These are phyloP conservation scores for Closterium sp. DNA, from an alignment of 139 green algal species.

Conservation along the genomic window DNA sequence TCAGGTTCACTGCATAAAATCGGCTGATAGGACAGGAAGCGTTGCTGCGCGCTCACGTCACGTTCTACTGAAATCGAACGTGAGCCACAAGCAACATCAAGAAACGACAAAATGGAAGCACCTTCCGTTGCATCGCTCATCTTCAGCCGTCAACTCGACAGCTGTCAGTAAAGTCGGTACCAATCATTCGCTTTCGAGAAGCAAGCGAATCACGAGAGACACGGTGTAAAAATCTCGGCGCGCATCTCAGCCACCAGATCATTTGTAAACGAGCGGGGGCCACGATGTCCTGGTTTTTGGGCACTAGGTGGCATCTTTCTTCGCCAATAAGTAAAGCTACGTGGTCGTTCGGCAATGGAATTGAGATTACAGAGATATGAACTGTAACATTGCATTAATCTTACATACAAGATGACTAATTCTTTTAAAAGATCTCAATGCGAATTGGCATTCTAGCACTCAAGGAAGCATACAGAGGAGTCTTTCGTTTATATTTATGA, in stretches of 20 bases:
- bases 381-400: too few species aligned
- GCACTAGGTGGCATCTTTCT: background rate
- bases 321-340: background rate
- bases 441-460: too few species aligned
- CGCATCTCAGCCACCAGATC: background rate
- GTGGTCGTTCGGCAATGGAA: too few species aligned
- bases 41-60: background rate
- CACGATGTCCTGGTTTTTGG: background rate
- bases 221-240: background rate
- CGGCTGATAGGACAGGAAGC: background rate
- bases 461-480: too few species aligned
- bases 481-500: too few species aligned
- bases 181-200: background rate
- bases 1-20: background rate
- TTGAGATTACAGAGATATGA: too few species aligned
- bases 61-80: background rate
- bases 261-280: background rate
- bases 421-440: too few species aligned
- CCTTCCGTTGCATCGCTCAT: background rate
- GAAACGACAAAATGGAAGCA: background rate
- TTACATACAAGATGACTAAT: too few species aligned
- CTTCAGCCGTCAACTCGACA: background rate
- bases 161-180: background rate
- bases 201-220: background rate
- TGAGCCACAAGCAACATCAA: background rate